Conservation (phyloP, 2,329 filamentous ascomycete genomes). For the Capronia coronata region DNA sequence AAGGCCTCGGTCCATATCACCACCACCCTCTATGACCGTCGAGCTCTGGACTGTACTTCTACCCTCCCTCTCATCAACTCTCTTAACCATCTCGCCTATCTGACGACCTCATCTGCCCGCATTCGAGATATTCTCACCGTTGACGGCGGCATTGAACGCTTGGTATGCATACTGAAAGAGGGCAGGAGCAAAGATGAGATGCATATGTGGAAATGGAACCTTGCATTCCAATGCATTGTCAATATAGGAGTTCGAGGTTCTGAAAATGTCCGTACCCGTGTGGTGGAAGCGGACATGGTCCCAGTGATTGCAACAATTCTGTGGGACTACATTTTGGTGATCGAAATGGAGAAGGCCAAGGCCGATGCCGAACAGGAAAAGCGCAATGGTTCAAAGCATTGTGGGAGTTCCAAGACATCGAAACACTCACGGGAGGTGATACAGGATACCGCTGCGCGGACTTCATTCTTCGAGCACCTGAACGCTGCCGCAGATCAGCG, state of each 20-base stretch:
- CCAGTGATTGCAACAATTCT: slow-evolving; percentile 97
- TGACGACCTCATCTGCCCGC: slow-evolving; percentile 93
- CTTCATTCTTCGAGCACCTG: slow-evolving; percentile 43
- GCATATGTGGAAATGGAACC: slow-evolving; percentile 99
- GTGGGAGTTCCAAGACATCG: slow-evolving; percentile 32
- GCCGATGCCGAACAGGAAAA: slow-evolving; percentile 65
- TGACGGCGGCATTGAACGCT: slow-evolving; percentile 92
- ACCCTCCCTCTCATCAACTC: slow-evolving; percentile 98
- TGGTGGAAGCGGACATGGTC: slow-evolving; percentile 98
- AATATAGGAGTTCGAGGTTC: slow-evolving; percentile 97
- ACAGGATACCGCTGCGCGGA: slow-evolving; percentile 31
- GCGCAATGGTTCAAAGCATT: slow-evolving; percentile 32
- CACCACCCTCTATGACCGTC: slow-evolving; percentile 92
- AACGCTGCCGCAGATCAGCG: slow-evolving; percentile 53
- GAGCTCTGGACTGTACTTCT: slow-evolving; percentile 95
- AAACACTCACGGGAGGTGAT: slow-evolving; percentile 28
- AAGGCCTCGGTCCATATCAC: slow-evolving; percentile 99
- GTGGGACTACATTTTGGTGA: slow-evolving; percentile 95
- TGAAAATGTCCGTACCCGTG: slow-evolving; percentile 84
- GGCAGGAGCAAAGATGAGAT: slow-evolving; percentile 96
- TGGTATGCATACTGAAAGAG: slow-evolving; percentile 97
- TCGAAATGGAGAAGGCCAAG: slow-evolving; percentile 84
- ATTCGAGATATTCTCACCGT: slow-evolving; percentile 97
- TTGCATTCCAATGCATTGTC: slow-evolving; percentile 97
- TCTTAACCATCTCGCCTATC: slow-evolving; percentile 94